Conservation (phyloP, 2,329 filamentous ascomycete genomes). For the Hypoxylon sp. region DNA sequence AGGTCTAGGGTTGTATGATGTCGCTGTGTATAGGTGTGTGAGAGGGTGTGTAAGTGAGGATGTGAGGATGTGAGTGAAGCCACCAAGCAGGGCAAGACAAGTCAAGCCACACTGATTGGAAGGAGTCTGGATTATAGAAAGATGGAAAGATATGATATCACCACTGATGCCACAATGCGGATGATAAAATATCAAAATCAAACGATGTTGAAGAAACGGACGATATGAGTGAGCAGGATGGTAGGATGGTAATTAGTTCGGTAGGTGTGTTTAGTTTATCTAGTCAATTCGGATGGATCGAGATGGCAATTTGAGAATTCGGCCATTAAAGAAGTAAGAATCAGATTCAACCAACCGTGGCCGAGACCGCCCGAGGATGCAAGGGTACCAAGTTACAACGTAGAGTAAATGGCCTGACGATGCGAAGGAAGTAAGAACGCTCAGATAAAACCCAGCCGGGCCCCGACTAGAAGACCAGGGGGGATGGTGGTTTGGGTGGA, state of each 20-base stretch:
- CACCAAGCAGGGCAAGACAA: too few relatives aligned
- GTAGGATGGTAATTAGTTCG: conserved; percentile 15
- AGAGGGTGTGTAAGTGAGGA: conserved; percentile 21
- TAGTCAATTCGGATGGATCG: conserved; percentile 33
- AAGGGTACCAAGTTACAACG: conserved; percentile 39
- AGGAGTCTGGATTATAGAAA: conserved; percentile 14
- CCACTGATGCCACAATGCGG: conserved; percentile 34
- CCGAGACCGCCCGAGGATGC: conserved; percentile 46
- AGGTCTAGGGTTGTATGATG: too few relatives aligned
- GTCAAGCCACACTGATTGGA: too few relatives aligned
- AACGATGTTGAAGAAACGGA: conserved; percentile 37
- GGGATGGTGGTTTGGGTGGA: too few relatives aligned
- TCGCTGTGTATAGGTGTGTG: conserved; percentile 8
- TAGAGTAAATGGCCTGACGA: conserved; percentile 45
- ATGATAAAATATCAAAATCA: conserved; percentile 21
- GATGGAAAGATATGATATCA: conserved; percentile 39
- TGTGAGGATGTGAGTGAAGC: conserved; percentile 2
- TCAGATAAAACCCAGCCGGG: conserved; percentile 34
- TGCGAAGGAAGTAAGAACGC: conserved; percentile 38
- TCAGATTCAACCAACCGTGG: conserved; percentile 38
- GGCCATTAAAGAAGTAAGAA: conserved; percentile 39
- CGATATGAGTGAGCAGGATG: conserved; percentile 34
- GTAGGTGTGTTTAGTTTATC: conserved; percentile 31
- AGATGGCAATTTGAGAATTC: conserved; percentile 38
- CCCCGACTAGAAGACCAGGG: too few relatives aligned